Percentiles rank a stretch among this genome's conserved stretches.
phyloP scores from a whole-genome alignment of 106 monocot species.

The Triglochin maritima region DNA sequence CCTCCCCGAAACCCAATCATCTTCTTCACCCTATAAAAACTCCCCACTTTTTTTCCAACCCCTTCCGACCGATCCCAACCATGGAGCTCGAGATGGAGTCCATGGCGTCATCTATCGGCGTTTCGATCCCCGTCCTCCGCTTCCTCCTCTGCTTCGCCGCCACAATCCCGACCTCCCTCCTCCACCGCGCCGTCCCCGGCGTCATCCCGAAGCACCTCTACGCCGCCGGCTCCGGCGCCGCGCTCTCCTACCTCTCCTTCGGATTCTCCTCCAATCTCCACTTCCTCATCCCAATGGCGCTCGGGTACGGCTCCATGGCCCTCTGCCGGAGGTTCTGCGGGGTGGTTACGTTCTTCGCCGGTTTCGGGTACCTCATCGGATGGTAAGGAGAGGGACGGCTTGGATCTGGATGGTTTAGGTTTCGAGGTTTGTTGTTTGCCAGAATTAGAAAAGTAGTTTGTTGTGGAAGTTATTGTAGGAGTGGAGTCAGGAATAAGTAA shows the following conservation, averaged over 20 bases:
- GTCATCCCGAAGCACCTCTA: conserved; percentile 56
- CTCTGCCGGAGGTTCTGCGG: conserved; percentile 46
- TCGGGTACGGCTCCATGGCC: conserved; percentile 77
- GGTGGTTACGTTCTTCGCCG: conserved; percentile 68
- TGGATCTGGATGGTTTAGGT: too few relatives aligned
- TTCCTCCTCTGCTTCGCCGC: conserved; percentile 92
- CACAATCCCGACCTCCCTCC: conserved; percentile 72
- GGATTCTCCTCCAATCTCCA: conserved; percentile 83
- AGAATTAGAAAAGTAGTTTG: neutral
- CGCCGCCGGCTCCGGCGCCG: conserved; percentile 60
- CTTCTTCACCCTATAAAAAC: neutral
- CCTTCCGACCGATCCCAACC: neutral
- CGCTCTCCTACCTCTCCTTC: conserved; percentile 81
- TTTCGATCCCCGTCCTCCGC: conserved; percentile 87
- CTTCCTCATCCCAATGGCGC: conserved; percentile 73
- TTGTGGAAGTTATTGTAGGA: too few relatives aligned
- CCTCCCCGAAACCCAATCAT: neutral
- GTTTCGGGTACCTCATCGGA: conserved; percentile 83
- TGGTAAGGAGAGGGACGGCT: conserved; percentile 33
- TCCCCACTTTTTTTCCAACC: neutral
- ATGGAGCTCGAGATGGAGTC: conserved; percentile 73
- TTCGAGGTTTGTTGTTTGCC: neutral
- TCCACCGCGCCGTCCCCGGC: conserved; percentile 64
- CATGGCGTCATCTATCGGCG: conserved; percentile 87
- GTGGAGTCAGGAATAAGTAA: too few relatives aligned